phyloP scores from a whole-genome alignment of 768 basidiomycete species.

The Lactifluus piperatus region DNA sequence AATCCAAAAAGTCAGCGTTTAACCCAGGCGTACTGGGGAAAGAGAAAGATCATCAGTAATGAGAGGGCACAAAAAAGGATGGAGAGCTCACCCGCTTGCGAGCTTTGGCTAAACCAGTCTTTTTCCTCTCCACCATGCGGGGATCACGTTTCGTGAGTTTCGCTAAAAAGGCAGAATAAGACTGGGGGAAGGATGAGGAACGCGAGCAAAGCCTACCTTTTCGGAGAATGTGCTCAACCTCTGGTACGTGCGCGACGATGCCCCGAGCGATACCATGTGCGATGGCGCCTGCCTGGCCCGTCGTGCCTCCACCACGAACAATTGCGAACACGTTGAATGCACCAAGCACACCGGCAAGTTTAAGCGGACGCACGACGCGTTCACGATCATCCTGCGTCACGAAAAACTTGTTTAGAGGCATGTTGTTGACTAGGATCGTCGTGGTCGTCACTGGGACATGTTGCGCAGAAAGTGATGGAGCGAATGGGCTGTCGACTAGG shows the following conservation, averaged over 20 bases:
- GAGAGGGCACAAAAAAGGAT: constrained; percentile 4
- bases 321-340: constrained; percentile 64
- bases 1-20: constrained; percentile 55
- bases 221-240: constrained; percentile 53
- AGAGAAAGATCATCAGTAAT: constrained; percentile 14
- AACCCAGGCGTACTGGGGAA: constrained; percentile 82
- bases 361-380: constrained; percentile 72
- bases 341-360: constrained; percentile 73
- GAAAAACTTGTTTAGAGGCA: constrained; percentile 76
- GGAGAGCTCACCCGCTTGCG: constrained; percentile 68
- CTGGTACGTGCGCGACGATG: constrained; percentile 61
- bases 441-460: constrained; percentile 39
- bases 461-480: constrained; percentile 11
- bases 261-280: constrained; percentile 71
- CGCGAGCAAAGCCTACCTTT: constrained; percentile 45
- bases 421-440: constrained; percentile 77
- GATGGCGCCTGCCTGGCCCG: constrained; percentile 87
- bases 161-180: constrained; percentile 38
- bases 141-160: constrained; percentile 86
- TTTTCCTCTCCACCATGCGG: constrained; percentile 97
- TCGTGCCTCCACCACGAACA: constrained; percentile 78
- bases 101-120: constrained; percentile 87
- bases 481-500: constrained; percentile 5
- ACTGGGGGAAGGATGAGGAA: background rate
- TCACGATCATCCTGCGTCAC: constrained; percentile 67